These are phyloP conservation scores for Hypholoma fasciculare DNA, from an alignment of 768 basidiomycete species.

Conservation along the genomic window DNA sequence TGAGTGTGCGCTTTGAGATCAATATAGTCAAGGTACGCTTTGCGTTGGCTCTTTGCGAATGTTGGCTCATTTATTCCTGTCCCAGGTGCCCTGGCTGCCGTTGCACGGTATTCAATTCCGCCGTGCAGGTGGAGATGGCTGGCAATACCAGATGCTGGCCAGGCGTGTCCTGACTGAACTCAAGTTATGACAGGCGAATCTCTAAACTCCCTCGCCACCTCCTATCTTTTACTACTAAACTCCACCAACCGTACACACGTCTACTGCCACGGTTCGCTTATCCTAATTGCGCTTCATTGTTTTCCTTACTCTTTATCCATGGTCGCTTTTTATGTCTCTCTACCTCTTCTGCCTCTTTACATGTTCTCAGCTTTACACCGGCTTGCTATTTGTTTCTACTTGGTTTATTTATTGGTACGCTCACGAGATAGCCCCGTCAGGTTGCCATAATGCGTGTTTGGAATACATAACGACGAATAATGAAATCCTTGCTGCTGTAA, in stretches of 20 bases:
- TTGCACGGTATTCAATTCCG: conserved; percentile 96
- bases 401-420: conserved; percentile 28
- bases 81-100: conserved; percentile 87
- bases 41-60: not conserved
- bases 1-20: conserved; percentile 95
- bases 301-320: conserved; percentile 7
- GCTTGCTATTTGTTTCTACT: conserved; percentile 8
- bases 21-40: conserved; percentile 87
- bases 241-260: not conserved
- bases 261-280: conserved; percentile 6
- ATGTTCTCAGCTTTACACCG: conserved; percentile 10
- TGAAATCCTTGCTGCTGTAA: conserved; percentile 6
- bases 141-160: conserved; percentile 98
- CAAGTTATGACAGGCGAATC: conserved; percentile 54
- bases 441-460: conserved; percentile 19
- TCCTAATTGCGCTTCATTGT: conserved; percentile 10
- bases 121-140: conserved; percentile 84
- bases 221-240: not conserved
- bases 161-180: conserved; percentile 85
- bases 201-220: not conserved
- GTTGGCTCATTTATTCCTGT: not conserved
- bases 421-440: conserved; percentile 19
- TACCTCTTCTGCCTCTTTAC: conserved; percentile 8
- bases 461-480: conserved; percentile 16
- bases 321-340: conserved; percentile 5